Percentiles rank a stretch among this genome's conserved stretches.
Evolutionary conservation across 129 eudicot species (phyloP).

Genomic region (Chrysanthemum makinoi): DNA sequence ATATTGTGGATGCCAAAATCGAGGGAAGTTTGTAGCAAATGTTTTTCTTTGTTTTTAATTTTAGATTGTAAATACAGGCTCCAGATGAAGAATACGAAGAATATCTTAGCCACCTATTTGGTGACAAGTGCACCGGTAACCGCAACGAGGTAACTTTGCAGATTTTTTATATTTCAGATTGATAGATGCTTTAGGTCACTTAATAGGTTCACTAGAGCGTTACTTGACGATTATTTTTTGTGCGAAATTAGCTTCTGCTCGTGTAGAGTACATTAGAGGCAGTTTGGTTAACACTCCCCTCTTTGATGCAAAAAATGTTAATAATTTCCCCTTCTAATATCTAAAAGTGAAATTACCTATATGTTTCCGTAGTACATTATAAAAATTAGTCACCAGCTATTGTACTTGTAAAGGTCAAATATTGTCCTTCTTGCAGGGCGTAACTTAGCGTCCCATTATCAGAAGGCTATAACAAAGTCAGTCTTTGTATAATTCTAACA

Average conservation of each 20-base stretch:
- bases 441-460: neutral
- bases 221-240: neutral
- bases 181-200: neutral
- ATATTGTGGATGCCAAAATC: neutral
- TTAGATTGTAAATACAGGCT: conserved; percentile 49
- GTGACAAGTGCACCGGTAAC: conserved; percentile 77
- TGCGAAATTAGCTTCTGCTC: neutral
- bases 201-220: no score
- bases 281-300: conserved; percentile 3
- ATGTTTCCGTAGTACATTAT: neutral
- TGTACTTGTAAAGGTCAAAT: neutral
- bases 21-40: neutral
- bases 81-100: conserved; percentile 98
- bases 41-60: neutral
- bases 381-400: neutral
- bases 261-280: neutral
- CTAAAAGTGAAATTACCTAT: neutral
- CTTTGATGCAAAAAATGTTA: neutral
- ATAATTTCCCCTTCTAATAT: neutral
- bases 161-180: neutral
- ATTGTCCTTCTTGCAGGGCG: neutral
- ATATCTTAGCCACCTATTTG: conserved; percentile 67
- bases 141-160: conserved; percentile 62
- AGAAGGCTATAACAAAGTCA: neutral
- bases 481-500: neutral